Evolutionary conservation across 768 basidiomycete genomes (phyloP).

Genomic region (Rhodotorula babjevae): DNA sequence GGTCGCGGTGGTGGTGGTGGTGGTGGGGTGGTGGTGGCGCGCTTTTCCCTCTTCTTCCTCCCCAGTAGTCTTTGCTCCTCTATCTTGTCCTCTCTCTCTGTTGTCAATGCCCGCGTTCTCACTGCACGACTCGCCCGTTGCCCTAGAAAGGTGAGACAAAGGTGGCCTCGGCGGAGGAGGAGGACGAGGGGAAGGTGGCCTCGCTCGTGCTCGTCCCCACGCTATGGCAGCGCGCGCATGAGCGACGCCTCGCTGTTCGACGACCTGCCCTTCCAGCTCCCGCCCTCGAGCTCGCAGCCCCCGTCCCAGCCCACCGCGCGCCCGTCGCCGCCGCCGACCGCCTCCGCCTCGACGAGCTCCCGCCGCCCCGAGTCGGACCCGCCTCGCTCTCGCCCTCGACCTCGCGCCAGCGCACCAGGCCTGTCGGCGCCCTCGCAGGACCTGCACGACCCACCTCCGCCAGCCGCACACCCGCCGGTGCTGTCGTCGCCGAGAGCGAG

Average conservation of each 20-base stretch:
- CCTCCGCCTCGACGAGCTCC: background rate
- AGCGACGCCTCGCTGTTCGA: background rate
- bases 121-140: no score
- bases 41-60: no score
- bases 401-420: background rate
- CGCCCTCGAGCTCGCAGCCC: background rate
- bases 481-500: no score
- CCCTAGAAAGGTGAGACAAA: no score
- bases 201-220: background rate
- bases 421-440: no score
- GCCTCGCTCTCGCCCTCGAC: background rate
- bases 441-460: no score
- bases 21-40: no score
- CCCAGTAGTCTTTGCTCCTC: no score
- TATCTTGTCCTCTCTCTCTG: no score
- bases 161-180: background rate
- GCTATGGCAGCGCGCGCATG: background rate
- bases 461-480: no score
- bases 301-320: background rate
- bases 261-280: slow-evolving; percentile 4
- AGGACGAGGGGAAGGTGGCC: background rate
- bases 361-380: background rate
- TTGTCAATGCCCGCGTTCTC: no score
- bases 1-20: no score
- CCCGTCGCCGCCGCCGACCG: background rate